Base-by-base conservation (phyloP, 257 asterid species). In the Scutellaria minor region DNA sequence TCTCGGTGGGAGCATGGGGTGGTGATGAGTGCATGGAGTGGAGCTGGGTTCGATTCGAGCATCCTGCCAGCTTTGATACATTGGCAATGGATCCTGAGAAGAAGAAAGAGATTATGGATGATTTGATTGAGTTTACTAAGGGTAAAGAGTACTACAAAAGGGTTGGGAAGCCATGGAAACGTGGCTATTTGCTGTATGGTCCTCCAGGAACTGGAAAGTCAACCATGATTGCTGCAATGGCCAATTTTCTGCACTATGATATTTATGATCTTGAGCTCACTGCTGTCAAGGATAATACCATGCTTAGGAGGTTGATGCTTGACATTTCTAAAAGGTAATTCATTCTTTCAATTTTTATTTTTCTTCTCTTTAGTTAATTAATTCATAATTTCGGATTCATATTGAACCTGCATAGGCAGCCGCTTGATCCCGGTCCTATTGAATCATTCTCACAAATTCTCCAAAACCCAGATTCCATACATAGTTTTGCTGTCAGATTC, bases 171-270 rank as follows among this genome's bases (percentile, higher is more conserved):
- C 10, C 70, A 0, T 72, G 77, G 77, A 72, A 71, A 37, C 51
- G 76, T 0, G 76, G 76, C 1, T 71, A 71, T 18, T 35, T 71
- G 68, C 27, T 71, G 20, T 71, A 71, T 2, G 76, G 76, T 5
- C 76, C 68, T 1, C 76, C 76, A 0, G 76, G 76, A 11, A 71
- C 68, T 0, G 76, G 76, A 5, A 71, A 71, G 35, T 71, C 76
- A 3, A 71, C 61, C 2, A 59, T 72, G 77, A 62, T 72, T 5
- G 70, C 70, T 18, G 64, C 77, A 42, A 72, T 72, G 40, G 77
- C 77, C n/a, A 72, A 72, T 6, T 72, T 51, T 40, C 55, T 72
- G 0, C 45, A 45, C 0, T 72, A 61, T 12, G 70, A 63, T 39
- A 47, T 73, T 5, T 73, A 62, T 42, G 71, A 73, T 41, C 50